Conservation (phyloP, 345 rosid species). For the Pseudoturritis turrita region DNA sequence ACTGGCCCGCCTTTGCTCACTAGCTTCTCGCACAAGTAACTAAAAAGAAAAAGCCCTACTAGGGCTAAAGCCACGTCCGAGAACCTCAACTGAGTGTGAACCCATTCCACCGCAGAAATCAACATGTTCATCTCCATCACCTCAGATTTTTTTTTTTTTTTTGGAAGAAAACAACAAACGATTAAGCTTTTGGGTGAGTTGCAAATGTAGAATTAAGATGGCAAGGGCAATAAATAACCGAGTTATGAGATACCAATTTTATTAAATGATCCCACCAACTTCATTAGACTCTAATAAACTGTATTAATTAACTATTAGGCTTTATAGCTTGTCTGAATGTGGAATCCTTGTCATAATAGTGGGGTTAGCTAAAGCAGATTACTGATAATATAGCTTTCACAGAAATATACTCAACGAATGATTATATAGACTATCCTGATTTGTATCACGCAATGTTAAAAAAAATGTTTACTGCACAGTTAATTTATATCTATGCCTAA, state of each 20-base stretch:
- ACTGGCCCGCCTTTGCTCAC: slow-evolving; percentile 53
- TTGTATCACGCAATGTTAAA: not conserved
- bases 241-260: not conserved
- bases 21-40: slow-evolving; percentile 47
- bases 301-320: not conserved
- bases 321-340: not conserved
- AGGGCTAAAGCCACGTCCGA: slow-evolving; percentile 44
- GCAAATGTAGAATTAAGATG: not conserved
- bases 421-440: slow-evolving; percentile 2
- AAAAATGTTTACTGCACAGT: not conserved
- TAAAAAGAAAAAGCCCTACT: slow-evolving; percentile 46
- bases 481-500: not conserved
- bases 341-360: not conserved
- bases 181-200: not conserved
- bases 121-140: slow-evolving; percentile 4
- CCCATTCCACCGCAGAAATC: slow-evolving; percentile 21
- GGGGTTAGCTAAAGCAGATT: not conserved
- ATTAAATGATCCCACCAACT: slow-evolving; percentile 28
- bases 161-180: not conserved
- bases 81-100: slow-evolving; percentile 23
- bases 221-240: not conserved
- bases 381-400: not conserved
- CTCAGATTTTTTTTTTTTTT: not conserved
- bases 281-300: not conserved
- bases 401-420: not conserved